A percentile compares a stretch with the other conserved stretches of the same genome.
Evolutionary conservation across 768 basidiomycete genomes (phyloP).

Genomic region (Hygrophorus russula): DNA sequence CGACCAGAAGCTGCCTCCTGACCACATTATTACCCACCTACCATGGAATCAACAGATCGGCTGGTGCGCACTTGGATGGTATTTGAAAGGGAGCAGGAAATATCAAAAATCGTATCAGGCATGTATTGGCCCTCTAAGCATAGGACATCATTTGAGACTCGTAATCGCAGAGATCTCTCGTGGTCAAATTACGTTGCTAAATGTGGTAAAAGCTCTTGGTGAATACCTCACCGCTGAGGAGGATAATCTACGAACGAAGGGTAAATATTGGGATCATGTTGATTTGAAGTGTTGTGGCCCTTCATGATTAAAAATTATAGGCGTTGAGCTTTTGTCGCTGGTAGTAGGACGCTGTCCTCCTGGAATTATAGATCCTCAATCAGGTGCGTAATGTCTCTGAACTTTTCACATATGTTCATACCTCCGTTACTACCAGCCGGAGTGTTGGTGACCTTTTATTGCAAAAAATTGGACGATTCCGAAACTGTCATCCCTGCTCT

Average conservation of each 20-base stretch:
- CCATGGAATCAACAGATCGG: constrained; percentile 31
- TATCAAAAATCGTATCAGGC: constrained; percentile 51
- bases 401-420: background rate
- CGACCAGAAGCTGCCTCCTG: too few relatives aligned
- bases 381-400: constrained; percentile 41
- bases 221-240: constrained; percentile 86
- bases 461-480: constrained; percentile 76
- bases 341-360: constrained; percentile 52
- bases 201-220: constrained; percentile 78
- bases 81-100: constrained; percentile 46
- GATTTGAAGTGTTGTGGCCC: background rate
- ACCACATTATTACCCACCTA: background rate
- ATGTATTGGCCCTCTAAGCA: constrained; percentile 17
- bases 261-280: constrained; percentile 25
- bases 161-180: constrained; percentile 31
- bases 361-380: constrained; percentile 64
- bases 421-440: constrained; percentile 39
- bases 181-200: constrained; percentile 50
- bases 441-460: constrained; percentile 75
- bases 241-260: constrained; percentile 66
- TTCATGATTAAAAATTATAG: constrained; percentile 28
- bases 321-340: constrained; percentile 72
- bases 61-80: constrained; percentile 66
- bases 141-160: constrained; percentile 2
- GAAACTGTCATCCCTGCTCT: constrained; percentile 79